Evolutionary conservation across 306 rosid species (phyloP).

Genomic region (Begonia fuchsioides): DNA sequence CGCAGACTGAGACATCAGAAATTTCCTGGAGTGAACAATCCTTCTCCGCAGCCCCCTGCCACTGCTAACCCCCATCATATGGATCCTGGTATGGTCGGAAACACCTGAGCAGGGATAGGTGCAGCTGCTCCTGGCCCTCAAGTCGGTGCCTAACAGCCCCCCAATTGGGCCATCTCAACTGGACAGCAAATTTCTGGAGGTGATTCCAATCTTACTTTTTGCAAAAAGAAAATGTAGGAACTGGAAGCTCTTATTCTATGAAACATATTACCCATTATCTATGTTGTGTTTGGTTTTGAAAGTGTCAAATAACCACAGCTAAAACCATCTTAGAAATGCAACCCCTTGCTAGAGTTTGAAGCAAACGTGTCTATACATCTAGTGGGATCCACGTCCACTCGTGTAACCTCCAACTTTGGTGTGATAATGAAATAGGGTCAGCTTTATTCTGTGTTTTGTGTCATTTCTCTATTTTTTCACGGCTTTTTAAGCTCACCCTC

Average conservation of each 20-base stretch:
- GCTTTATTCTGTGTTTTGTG: too few species aligned
- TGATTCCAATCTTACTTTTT: too few species aligned
- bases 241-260: slow-evolving; percentile 32
- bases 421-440: too few species aligned
- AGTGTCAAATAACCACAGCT: too few species aligned
- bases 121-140: slow-evolving; percentile 83
- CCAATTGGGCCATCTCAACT: slow-evolving; percentile 75
- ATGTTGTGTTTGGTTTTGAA: slow-evolving; percentile 9
- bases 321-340: too few species aligned
- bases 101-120: slow-evolving; percentile 74
- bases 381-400: too few species aligned
- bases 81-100: slow-evolving; percentile 74
- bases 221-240: slow-evolving; percentile 4
- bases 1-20: slow-evolving; percentile 91
- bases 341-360: too few species aligned
- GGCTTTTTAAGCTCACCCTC: too few species aligned
- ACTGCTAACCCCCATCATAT: slow-evolving; percentile 75
- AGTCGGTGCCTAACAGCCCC: slow-evolving; percentile 91
- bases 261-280: slow-evolving; percentile 31
- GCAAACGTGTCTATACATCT: too few species aligned
- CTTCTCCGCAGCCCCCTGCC: slow-evolving; percentile 54
- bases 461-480: too few species aligned
- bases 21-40: slow-evolving; percentile 84
- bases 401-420: too few species aligned
- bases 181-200: slow-evolving; percentile 76